Evolutionary conservation across 2,329 filamentous ascomycete genomes (phyloP).

Genomic region (Fusarium foetens): DNA sequence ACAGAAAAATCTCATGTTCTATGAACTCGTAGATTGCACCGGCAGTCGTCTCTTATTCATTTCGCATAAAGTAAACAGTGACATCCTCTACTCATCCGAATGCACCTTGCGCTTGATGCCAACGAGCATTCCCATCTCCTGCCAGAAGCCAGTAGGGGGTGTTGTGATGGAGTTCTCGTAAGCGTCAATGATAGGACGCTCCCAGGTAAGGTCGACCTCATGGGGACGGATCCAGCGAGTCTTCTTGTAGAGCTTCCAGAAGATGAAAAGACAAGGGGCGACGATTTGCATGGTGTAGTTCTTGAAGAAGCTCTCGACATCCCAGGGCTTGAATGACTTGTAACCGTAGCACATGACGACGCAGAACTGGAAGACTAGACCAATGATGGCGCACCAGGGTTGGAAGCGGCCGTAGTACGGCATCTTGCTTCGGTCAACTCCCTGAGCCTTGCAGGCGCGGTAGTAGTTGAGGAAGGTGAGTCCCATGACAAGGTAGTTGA

Average conservation of each 20-base stretch:
- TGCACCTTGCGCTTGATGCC: conserved; percentile 26
- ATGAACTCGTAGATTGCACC: conserved; percentile 22
- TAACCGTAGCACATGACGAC: conserved; percentile 67
- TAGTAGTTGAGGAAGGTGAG: conserved; percentile 60
- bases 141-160: conserved; percentile 65
- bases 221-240: conserved; percentile 64
- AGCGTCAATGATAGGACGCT: conserved; percentile 67
- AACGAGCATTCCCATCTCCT: conserved; percentile 55
- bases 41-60: conserved; percentile 5
- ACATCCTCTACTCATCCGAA: conserved; percentile 3
- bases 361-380: conserved; percentile 53
- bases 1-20: conserved; percentile 24
- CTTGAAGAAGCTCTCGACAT: conserved; percentile 58
- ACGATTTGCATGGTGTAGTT: conserved; percentile 69
- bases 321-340: conserved; percentile 61
- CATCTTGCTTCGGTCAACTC: conserved; percentile 61
- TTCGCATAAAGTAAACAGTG: not conserved
- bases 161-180: conserved; percentile 64
- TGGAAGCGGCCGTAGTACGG: conserved; percentile 70
- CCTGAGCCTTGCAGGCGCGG: conserved; percentile 64
- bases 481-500: conserved; percentile 69
- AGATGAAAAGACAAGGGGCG: conserved; percentile 62
- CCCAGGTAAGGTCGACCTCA: conserved; percentile 69
- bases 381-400: conserved; percentile 65
- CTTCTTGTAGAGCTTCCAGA: conserved; percentile 72